These are phyloP conservation scores for Pichia ethanolica DNA, from an alignment of 805 yeast genomes.

Conservation along the genomic window DNA sequence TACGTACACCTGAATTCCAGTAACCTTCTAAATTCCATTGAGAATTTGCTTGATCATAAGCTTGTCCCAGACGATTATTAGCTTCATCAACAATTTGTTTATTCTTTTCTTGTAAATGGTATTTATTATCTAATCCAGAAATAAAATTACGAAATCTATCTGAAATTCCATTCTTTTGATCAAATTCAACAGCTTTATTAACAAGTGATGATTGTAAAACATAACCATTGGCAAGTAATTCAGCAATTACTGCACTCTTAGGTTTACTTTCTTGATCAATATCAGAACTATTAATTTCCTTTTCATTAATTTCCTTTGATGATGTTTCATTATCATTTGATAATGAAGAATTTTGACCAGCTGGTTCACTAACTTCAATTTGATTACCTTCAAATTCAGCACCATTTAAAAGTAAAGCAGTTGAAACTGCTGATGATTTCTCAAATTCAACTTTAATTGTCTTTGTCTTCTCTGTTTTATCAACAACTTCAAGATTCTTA, in stretches of 20 bases:
- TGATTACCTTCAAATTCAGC: conserved; percentile 61
- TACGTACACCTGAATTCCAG: conserved; percentile 30
- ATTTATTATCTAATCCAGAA: conserved; percentile 48
- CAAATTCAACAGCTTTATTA: conserved; percentile 54
- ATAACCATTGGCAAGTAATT: conserved; percentile 68
- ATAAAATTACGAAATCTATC: conserved; percentile 51
- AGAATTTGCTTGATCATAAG: conserved; percentile 30
- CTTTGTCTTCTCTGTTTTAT: conserved; percentile 28
- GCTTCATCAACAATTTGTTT: conserved; percentile 8
- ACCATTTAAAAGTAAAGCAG: conserved; percentile 64
- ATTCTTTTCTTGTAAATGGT: conserved; percentile 51
- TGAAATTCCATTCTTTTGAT: conserved; percentile 56
- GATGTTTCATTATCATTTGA: conserved; percentile 9
- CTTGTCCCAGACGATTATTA: background rate
- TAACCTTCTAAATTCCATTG: conserved; percentile 35
- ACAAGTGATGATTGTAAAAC: conserved; percentile 54
- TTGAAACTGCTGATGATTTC: conserved; percentile 53
- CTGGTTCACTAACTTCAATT: conserved; percentile 35
- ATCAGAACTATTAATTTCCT: conserved; percentile 21
- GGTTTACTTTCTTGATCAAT: conserved; percentile 74
- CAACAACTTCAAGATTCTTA: conserved; percentile 26
- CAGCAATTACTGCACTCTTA: conserved; percentile 66
- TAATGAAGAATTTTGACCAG: background rate
- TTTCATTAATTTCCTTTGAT: conserved; percentile 8
- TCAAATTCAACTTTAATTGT: conserved; percentile 47